Conservation (phyloP, 257 asterid species). For the Primulina eburnea region DNA sequence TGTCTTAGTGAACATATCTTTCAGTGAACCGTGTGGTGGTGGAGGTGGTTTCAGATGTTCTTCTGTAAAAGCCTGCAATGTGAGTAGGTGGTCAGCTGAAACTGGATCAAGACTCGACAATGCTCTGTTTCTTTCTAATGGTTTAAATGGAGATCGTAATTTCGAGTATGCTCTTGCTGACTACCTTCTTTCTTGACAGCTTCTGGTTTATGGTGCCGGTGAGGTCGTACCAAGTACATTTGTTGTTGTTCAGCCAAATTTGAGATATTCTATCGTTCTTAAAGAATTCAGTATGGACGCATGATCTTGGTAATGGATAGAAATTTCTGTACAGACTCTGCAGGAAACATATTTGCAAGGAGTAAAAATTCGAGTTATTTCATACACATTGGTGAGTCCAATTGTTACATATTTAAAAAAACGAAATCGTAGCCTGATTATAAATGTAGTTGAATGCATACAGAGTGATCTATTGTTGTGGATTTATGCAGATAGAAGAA, state of each 20-base stretch:
- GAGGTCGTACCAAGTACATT: slow-evolving; percentile 63
- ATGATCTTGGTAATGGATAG: slow-evolving; percentile 66
- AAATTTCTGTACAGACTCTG: slow-evolving; percentile 69
- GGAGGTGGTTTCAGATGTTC: slow-evolving; percentile 74
- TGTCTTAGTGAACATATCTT: slow-evolving; percentile 60
- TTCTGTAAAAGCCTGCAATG: slow-evolving; percentile 72
- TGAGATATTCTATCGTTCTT: slow-evolving; percentile 50
- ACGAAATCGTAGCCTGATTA: neutral
- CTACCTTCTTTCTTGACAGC: slow-evolving; percentile 40
- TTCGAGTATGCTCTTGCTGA: slow-evolving; percentile 3
- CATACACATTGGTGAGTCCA: slow-evolving; percentile 69
- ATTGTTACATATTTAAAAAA: neutral
- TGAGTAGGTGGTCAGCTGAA: slow-evolving; percentile 56
- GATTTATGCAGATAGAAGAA: slow-evolving; percentile 64
- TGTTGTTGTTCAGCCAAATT: slow-evolving; percentile 46
- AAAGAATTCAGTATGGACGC: slow-evolving; percentile 61
- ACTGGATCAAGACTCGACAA: slow-evolving; percentile 4
- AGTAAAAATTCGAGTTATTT: slow-evolving; percentile 64
- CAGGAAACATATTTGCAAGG: slow-evolving; percentile 71
- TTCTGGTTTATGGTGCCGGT: slow-evolving; percentile 85
- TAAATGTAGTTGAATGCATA: neutral
- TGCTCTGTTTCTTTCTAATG: neutral
- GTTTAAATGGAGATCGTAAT: slow-evolving; percentile 5
- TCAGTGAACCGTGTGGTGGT: slow-evolving; percentile 69
- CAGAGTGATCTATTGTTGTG: slow-evolving; percentile 17